Evolutionary conservation across 164 flowering plant species (phyloP).

Genomic region (Berberis vulgaris): DNA sequence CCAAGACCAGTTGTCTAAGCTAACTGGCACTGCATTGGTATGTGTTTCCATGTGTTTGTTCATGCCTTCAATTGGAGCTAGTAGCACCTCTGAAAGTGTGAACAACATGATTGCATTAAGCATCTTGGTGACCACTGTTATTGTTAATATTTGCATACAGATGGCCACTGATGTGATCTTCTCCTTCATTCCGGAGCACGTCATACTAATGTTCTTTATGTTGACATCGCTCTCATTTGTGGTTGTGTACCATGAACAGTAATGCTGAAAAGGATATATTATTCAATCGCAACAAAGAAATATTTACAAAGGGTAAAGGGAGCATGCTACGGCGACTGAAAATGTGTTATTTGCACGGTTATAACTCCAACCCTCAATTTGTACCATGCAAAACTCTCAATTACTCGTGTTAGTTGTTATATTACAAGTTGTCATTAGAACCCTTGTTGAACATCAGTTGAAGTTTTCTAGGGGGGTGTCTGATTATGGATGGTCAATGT

Average conservation of each 20-base stretch:
- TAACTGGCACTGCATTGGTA: background rate
- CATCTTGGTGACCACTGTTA: conserved; percentile 1
- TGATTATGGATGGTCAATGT: background rate
- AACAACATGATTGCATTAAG: conserved; percentile 6
- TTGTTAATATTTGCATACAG: conserved; percentile 6
- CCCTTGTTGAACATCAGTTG: background rate
- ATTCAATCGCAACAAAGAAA: background rate
- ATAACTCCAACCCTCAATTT: conserved; percentile 1
- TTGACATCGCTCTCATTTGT: conserved; percentile 1
- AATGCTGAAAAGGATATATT: background rate
- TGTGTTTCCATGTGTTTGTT: conserved; percentile 4
- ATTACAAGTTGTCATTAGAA: background rate
- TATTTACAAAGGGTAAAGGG: background rate
- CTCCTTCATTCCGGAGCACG: conserved; percentile 2
- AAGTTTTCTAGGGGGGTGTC: background rate
- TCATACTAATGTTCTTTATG: conserved; percentile 3
- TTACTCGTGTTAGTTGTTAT: background rate
- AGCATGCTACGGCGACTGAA: background rate
- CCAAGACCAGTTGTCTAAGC: conserved; percentile 8
- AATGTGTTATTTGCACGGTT: background rate
- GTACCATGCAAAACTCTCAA: background rate
- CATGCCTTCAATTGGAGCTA: conserved; percentile 8
- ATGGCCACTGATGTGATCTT: conserved; percentile 5
- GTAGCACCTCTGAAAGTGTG: background rate
- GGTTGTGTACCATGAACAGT: background rate